These are phyloP conservation scores for Vachellia pachyceras DNA, from an alignment of 306 rosid species.

Conservation along the genomic window DNA sequence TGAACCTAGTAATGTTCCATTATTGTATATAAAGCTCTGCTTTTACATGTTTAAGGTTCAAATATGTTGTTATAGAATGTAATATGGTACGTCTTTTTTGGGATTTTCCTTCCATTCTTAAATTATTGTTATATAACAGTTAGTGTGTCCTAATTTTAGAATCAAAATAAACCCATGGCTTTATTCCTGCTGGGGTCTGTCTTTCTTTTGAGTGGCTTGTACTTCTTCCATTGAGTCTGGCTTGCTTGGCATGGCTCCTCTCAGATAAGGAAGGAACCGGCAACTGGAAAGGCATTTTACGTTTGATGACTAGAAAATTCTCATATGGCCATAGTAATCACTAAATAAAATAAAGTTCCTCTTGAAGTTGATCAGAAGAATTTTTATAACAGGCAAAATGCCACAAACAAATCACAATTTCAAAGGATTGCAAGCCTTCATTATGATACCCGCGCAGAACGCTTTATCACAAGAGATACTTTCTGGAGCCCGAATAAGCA, in stretches of 20 bases:
- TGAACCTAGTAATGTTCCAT: background rate
- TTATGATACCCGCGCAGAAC: slow-evolving; percentile 42
- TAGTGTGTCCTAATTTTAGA: background rate
- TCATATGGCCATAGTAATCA: too few relatives aligned
- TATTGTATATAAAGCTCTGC: background rate
- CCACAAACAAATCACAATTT: background rate
- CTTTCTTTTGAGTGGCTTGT: background rate
- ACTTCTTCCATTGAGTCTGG: background rate
- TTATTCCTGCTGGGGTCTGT: background rate
- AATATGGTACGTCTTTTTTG: background rate
- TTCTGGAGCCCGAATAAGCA: slow-evolving; percentile 47
- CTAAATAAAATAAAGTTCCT: too few relatives aligned
- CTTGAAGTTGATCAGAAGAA: background rate
- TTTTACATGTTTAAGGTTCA: background rate
- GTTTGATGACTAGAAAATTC: background rate
- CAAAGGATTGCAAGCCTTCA: slow-evolving; percentile 54
- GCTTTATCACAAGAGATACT: slow-evolving; percentile 45
- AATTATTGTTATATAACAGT: background rate
- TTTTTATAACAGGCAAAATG: background rate
- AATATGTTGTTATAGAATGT: background rate
- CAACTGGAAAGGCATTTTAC: background rate
- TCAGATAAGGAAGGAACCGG: background rate
- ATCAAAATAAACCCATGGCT: background rate
- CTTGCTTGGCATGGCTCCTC: background rate
- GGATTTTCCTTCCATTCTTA: background rate